Conservation (phyloP, 129 eudicot species). For the Pulicaria dysenterica region DNA sequence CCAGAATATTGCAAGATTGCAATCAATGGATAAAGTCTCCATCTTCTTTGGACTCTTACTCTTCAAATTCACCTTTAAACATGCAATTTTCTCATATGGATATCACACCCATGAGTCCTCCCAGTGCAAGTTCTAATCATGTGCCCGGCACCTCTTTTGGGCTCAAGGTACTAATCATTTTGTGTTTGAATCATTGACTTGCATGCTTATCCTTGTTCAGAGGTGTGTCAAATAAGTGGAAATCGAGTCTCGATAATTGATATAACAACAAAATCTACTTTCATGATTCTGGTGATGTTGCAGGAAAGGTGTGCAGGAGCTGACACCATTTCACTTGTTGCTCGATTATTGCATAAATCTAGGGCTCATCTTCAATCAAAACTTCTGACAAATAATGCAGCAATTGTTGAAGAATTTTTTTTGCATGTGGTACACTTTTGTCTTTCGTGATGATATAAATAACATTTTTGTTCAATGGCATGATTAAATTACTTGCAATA, state of each 20-base stretch:
- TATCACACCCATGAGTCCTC: slow-evolving; percentile 74
- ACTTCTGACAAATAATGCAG: slow-evolving; percentile 65
- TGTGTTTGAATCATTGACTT: neutral
- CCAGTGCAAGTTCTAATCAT: slow-evolving; percentile 40
- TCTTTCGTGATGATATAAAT: neutral
- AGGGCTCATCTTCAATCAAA: slow-evolving; percentile 86
- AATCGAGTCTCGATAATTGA: slow-evolving; percentile 10
- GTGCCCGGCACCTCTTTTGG: slow-evolving; percentile 52
- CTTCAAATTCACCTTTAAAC: slow-evolving; percentile 53
- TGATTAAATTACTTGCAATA: neutral
- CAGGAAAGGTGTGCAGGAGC: slow-evolving; percentile 99
- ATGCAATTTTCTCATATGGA: slow-evolving; percentile 64
- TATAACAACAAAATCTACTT: slow-evolving; percentile 2
- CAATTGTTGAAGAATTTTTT: slow-evolving; percentile 83
- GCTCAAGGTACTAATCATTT: slow-evolving; percentile 63
- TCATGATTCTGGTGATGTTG: slow-evolving; percentile 38
- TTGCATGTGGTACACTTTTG: slow-evolving; percentile 61
- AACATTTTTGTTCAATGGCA: slow-evolving; percentile 5
- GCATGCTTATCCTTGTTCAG: neutral
- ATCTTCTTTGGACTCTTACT: slow-evolving; percentile 45
- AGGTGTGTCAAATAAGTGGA: neutral
- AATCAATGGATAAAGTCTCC: slow-evolving; percentile 73
- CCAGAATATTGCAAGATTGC: slow-evolving; percentile 82
- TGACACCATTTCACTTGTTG: slow-evolving; percentile 86
- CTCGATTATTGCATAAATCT: slow-evolving; percentile 80